phyloP scores from a whole-genome alignment of 2,329 filamentous ascomycete species.

The Diaporthe helianthi region DNA sequence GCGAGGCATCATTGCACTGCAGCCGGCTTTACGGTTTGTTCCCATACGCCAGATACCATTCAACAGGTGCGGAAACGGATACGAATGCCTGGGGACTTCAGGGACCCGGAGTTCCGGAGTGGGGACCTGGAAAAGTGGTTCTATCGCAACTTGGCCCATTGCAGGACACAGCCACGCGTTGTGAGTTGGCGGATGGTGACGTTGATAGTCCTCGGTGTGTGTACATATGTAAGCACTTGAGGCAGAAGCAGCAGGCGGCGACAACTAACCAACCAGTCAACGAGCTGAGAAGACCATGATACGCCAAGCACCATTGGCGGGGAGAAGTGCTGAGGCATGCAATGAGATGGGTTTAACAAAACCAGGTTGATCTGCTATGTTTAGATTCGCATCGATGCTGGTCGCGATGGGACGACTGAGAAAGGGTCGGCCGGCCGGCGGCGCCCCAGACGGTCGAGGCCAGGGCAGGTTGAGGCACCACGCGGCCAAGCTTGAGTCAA shows the following conservation, averaged over 20 bases:
- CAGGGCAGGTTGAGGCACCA: background rate
- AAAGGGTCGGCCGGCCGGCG: background rate
- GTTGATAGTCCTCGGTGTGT: background rate
- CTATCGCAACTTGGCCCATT: background rate
- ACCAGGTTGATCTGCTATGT: background rate
- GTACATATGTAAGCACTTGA: too few relatives aligned
- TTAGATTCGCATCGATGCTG: background rate
- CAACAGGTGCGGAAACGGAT: background rate
- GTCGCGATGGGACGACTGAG: conserved; percentile 8
- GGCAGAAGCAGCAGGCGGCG: background rate
- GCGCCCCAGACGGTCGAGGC: background rate
- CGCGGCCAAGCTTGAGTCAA: conserved; percentile 21
- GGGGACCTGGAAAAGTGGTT: background rate
- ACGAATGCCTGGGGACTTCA: background rate
- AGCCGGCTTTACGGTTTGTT: background rate
- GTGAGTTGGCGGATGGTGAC: background rate
- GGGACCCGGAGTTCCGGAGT: conserved; percentile 1
- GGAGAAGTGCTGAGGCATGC: background rate
- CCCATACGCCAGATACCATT: background rate
- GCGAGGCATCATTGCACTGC: background rate
- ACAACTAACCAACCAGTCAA: background rate
- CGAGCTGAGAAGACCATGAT: background rate
- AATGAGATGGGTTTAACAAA: background rate
- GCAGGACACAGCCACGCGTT: background rate
- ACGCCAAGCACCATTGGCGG: conserved; percentile 1